Conservation (phyloP, 78 protist genomes). For the Monosiga brevicollis region DNA sequence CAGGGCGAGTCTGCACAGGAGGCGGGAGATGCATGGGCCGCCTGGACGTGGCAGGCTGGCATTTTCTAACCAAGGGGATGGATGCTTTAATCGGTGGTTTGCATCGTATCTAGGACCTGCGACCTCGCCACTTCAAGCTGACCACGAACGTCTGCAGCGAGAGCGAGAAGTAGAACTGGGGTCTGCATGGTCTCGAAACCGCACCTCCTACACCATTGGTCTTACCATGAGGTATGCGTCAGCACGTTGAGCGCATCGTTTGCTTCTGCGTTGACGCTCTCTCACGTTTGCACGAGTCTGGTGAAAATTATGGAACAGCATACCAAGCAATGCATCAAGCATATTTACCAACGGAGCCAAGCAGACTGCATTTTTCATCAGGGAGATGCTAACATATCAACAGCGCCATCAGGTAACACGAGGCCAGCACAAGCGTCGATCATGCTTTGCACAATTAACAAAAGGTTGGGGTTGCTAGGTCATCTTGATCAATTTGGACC, state of each 20-base stretch:
- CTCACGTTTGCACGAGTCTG: too few species aligned
- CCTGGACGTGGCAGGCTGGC: neutral
- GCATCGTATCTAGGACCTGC: too few species aligned
- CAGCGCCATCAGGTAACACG: neutral
- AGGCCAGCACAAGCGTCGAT: neutral
- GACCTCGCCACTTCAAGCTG: too few species aligned
- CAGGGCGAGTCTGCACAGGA: neutral
- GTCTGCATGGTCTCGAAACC: too few species aligned
- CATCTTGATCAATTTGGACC: neutral
- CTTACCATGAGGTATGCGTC: neutral
- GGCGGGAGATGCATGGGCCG: neutral
- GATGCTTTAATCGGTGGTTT: too few species aligned
- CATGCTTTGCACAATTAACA: neutral
- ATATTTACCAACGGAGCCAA: neutral
- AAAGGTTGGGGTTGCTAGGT: neutral
- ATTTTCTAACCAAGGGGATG: neutral
- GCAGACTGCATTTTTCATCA: neutral
- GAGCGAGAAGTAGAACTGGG: too few species aligned
- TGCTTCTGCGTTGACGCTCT: neutral
- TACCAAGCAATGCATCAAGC: neutral
- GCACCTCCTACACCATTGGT: too few species aligned
- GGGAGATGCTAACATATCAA: neutral
- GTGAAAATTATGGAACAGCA: neutral
- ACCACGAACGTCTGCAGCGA: too few species aligned
- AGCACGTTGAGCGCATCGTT: neutral